Evolutionary conservation across 176 grass and related monocot genomes (phyloP).

Genomic region (Ananas comosus): DNA sequence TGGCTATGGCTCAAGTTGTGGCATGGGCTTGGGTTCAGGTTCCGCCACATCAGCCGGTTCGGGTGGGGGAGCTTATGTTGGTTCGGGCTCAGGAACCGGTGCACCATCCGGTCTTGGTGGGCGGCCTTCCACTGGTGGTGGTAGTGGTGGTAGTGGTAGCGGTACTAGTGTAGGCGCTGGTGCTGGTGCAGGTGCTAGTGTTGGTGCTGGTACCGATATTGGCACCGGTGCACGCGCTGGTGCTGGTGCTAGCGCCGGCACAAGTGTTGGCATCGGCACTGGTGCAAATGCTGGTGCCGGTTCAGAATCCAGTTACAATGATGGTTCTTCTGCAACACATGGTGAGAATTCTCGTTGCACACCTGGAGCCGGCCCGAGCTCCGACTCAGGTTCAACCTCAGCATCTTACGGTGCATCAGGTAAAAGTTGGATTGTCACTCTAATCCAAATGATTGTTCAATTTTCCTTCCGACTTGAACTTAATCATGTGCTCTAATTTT

Average conservation of each 20-base stretch:
- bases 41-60: slow-evolving; percentile 9
- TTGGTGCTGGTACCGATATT: too few species aligned
- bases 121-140: too few species aligned
- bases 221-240: too few species aligned
- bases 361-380: not conserved
- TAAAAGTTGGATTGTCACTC: too few species aligned
- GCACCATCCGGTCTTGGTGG: too few species aligned
- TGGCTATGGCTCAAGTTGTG: not conserved
- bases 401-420: too few species aligned
- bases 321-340: not conserved
- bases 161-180: too few species aligned
- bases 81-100: slow-evolving; percentile 3
- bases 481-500: not conserved
- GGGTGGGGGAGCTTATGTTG: slow-evolving; percentile 24
- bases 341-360: not conserved
- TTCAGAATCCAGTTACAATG: not conserved
- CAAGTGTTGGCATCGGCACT: not conserved
- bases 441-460: too few species aligned
- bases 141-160: too few species aligned
- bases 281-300: not conserved
- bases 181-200: too few species aligned
- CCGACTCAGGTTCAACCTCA: not conserved
- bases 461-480: too few species aligned
- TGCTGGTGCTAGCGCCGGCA: not conserved
- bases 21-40: slow-evolving; percentile 14